Conservation (phyloP, 805 yeast species). For the Myxozyma vanderwaltii region DNA sequence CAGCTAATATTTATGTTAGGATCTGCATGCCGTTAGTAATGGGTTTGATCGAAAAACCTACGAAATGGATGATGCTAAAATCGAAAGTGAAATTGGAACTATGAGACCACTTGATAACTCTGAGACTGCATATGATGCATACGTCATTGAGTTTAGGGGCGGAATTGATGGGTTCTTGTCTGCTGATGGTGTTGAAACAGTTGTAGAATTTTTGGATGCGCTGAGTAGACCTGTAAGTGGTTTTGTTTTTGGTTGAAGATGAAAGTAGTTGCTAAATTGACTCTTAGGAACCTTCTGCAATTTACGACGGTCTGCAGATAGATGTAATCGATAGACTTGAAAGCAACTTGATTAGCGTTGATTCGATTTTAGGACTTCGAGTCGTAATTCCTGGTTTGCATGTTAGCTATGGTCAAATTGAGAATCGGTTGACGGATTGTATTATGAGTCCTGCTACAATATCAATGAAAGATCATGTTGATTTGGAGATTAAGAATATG, state of each 20-base stretch:
- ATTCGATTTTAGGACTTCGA: constrained; percentile 50
- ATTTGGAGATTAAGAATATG: constrained; percentile 16
- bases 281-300: constrained; percentile 4
- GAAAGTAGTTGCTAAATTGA: constrained; percentile 33
- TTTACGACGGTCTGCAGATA: constrained; percentile 62
- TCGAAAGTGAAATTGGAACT: constrained; percentile 5
- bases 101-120: constrained; percentile 38
- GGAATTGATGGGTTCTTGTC: constrained; percentile 51
- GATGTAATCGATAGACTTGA: constrained; percentile 55
- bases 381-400: constrained; percentile 52
- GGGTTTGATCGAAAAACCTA: constrained; percentile 16
- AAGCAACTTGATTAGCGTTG: constrained; percentile 40
- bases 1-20: constrained; percentile 1
- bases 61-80: constrained; percentile 13
- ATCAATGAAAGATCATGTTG: constrained; percentile 15
- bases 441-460: constrained; percentile 12
- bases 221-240: constrained; percentile 35
- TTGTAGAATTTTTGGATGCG: constrained; percentile 46
- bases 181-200: constrained; percentile 48
- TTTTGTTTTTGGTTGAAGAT: not conserved
- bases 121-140: constrained; percentile 54
- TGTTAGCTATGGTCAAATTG: constrained; percentile 44
- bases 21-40: constrained; percentile 12
- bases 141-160: constrained; percentile 56
- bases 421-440: constrained; percentile 10